Percentiles rank a stretch among this genome's conserved stretches.
phyloP scores from a whole-genome alignment of 2,329 filamentous ascomycete genomes.

The Didymella sp. region DNA sequence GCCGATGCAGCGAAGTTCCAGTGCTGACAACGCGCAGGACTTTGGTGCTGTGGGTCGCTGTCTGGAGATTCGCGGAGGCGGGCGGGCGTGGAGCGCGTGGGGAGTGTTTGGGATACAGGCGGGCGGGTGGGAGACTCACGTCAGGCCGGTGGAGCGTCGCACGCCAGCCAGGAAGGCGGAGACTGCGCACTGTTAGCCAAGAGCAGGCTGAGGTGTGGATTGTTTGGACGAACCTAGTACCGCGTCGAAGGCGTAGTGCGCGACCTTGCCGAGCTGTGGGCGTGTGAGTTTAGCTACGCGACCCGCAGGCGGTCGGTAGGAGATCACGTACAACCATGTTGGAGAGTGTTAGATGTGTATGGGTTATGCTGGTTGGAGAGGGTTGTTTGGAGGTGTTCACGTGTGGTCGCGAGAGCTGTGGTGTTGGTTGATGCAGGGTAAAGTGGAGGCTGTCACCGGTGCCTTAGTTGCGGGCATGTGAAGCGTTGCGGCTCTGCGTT shows the following conservation, averaged over 20 bases:
- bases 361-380: neutral
- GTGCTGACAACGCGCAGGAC: neutral
- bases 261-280: slow-evolving; percentile 87
- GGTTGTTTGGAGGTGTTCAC: neutral
- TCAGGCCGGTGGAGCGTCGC: slow-evolving; percentile 95
- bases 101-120: neutral
- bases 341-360: slow-evolving; percentile 3
- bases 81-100: slow-evolving; percentile 1
- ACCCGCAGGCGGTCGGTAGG: slow-evolving; percentile 15
- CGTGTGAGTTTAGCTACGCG: slow-evolving; percentile 58
- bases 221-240: slow-evolving; percentile 73
- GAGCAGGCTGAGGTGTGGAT: slow-evolving; percentile 8
- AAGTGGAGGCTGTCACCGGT: slow-evolving; percentile 36
- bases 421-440: slow-evolving; percentile 27
- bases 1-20: too few species aligned
- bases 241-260: slow-evolving; percentile 95
- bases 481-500: slow-evolving; percentile 31
- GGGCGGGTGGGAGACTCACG: slow-evolving; percentile 69
- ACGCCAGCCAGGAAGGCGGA: slow-evolving; percentile 96
- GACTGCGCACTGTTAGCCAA: slow-evolving; percentile 61
- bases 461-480: slow-evolving; percentile 25
- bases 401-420: slow-evolving; percentile 12
- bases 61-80: slow-evolving; percentile 52
- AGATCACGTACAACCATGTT: slow-evolving; percentile 51
- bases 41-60: neutral